Evolutionary conservation across 1,284 basidiomycete species (phyloP).

Genomic region (Ustilago nuda): DNA sequence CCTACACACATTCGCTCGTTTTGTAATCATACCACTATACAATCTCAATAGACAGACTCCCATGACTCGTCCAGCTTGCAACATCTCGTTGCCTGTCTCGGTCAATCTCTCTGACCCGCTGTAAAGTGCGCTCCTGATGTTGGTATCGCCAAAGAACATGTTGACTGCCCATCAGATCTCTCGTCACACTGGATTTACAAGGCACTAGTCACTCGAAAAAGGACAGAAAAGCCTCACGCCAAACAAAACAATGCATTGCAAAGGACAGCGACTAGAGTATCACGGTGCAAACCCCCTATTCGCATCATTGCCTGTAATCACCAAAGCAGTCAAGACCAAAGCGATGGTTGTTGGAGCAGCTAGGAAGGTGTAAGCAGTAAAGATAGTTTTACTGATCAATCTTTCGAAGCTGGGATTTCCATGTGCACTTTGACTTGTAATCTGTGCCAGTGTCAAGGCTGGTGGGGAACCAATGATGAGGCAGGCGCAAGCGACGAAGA

Average conservation of each 20-base stretch:
- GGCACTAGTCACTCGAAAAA: neutral
- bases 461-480: slow-evolving; percentile 82
- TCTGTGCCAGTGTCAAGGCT: slow-evolving; percentile 75
- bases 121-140: too few species aligned
- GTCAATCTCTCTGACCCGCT: neutral
- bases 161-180: too few species aligned
- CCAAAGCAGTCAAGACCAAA: slow-evolving; percentile 60
- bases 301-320: slow-evolving; percentile 58
- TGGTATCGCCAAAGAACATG: too few species aligned
- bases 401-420: slow-evolving; percentile 90
- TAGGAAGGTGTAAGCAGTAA: slow-evolving; percentile 63
- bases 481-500: slow-evolving; percentile 83
- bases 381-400: slow-evolving; percentile 76
- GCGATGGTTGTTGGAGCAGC: slow-evolving; percentile 64
- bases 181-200: neutral
- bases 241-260: slow-evolving; percentile 1
- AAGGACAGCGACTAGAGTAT: neutral
- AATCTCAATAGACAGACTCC: neutral
- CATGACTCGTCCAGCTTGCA: neutral
- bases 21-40: slow-evolving; percentile 16
- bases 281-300: slow-evolving; percentile 19
- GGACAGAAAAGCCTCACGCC: neutral
- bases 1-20: neutral
- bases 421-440: slow-evolving; percentile 79
- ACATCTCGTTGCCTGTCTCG: neutral